These are phyloP conservation scores for Lithohypha guttulata DNA, from an alignment of 2,329 filamentous ascomycete genomes.

Conservation along the genomic window DNA sequence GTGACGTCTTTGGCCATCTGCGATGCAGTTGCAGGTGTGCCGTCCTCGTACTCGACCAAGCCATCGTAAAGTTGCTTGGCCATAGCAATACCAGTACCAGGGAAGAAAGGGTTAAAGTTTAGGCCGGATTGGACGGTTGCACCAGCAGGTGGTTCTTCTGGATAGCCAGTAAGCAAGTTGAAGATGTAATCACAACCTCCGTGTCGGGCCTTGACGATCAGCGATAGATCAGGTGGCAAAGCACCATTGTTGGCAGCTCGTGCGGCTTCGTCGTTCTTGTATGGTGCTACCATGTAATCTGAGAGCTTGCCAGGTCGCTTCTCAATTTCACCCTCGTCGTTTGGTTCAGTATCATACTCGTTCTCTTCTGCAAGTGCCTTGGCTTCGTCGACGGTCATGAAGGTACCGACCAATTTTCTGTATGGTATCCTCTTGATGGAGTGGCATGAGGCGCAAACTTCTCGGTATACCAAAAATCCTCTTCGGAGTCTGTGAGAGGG, in stretches of 20 bases:
- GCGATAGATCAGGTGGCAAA: constrained; percentile 88
- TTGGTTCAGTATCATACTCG: constrained; percentile 96
- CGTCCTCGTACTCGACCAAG: constrained; percentile 95
- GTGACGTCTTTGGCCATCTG: constrained; percentile 99
- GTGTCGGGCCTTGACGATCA: constrained; percentile 96
- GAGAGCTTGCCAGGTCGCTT: constrained; percentile 98
- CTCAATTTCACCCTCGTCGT: constrained; percentile 95
- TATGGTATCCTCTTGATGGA: constrained; percentile 90
- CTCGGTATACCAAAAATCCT: constrained; percentile 98
- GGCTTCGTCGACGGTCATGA: constrained; percentile 95
- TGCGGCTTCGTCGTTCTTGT: constrained; percentile 98
- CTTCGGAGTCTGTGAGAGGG: constrained; percentile 66
- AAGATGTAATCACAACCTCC: constrained; percentile 99
- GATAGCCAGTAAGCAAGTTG: constrained; percentile 90
- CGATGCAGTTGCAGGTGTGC: constrained; percentile 82
- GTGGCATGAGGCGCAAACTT: constrained; percentile 97
- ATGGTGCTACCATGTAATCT: constrained; percentile 87
- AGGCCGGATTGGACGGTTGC: constrained; percentile 75
- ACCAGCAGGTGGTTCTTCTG: constrained; percentile 87
- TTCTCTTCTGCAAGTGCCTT: constrained; percentile 96
- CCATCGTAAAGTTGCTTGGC: constrained; percentile 96
- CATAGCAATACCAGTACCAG: constrained; percentile 93
- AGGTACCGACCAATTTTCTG: constrained; percentile 76
- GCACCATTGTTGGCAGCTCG: constrained; percentile 98
- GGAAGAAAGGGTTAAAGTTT: constrained; percentile 99